phyloP scores from a whole-genome alignment of 2,329 filamentous ascomycete genomes.

The Periglandula ipomoeae region DNA sequence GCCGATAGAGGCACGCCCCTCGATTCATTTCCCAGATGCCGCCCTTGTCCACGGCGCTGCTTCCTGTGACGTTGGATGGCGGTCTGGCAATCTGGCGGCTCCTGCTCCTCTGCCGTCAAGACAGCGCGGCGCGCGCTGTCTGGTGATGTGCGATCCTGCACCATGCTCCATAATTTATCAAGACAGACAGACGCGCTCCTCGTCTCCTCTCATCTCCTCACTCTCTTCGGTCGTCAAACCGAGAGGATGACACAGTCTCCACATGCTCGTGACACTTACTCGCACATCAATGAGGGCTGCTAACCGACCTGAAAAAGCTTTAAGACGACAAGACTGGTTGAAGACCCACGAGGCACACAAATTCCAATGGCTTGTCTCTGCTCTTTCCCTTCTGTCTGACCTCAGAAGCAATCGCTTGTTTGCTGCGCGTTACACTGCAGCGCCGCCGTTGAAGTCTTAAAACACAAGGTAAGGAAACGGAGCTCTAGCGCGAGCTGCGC shows the following conservation, averaged over 20 bases:
- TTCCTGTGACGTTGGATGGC: not conserved
- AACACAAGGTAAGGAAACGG: not conserved
- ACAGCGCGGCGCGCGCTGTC: not conserved
- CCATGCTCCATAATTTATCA: not conserved
- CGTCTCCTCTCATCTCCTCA: too few species aligned
- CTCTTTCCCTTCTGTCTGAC: not conserved
- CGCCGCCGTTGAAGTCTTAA: not conserved
- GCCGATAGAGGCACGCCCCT: constrained; percentile 5
- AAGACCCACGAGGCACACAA: constrained; percentile 4
- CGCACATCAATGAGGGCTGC: not conserved
- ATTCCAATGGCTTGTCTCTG: not conserved
- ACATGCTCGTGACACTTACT: not conserved
- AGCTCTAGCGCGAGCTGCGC: not conserved
- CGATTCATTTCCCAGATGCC: constrained; percentile 2
- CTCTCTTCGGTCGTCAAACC: not conserved
- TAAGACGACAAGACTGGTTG: not conserved
- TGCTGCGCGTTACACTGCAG: not conserved
- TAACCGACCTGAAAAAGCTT: not conserved
- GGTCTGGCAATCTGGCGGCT: too few species aligned
- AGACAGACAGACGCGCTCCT: not conserved
- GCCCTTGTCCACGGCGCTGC: not conserved
- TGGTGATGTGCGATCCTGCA: not conserved
- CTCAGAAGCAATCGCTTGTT: not conserved
- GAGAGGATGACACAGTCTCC: not conserved
- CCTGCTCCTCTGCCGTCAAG: not conserved